phyloP scores from a whole-genome alignment of 2,329 filamentous ascomycete species.

The Chaetomiaceae sp. region DNA sequence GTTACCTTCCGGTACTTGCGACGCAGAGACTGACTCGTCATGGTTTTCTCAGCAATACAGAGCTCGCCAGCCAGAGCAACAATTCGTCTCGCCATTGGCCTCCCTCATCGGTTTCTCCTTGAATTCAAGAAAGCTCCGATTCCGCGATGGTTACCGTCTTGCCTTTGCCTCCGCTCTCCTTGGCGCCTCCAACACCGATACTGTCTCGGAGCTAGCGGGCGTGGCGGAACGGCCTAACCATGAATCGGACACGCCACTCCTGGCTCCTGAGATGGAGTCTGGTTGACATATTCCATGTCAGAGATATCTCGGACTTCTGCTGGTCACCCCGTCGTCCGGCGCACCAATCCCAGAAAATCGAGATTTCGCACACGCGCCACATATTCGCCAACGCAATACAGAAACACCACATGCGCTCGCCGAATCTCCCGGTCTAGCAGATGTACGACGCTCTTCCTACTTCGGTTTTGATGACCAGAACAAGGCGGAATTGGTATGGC shows the following conservation, averaged over 20 bases:
- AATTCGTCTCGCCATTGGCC: background rate
- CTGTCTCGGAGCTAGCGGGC: background rate
- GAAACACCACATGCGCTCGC: background rate
- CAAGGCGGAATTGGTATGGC: no score
- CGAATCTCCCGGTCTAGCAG: background rate
- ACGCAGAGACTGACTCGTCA: constrained; percentile 10
- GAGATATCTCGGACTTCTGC: background rate
- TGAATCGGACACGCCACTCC: background rate
- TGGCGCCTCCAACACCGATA: background rate
- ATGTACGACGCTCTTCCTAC: background rate
- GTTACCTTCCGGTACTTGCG: constrained; percentile 13
- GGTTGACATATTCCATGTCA: background rate
- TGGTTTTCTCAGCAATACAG: constrained; percentile 6
- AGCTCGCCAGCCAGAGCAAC: background rate
- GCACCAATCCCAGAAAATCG: background rate
- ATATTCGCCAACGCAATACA: no score
- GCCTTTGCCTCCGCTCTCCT: background rate
- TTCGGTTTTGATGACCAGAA: no score
- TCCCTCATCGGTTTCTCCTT: no score
- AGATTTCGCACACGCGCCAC: background rate
- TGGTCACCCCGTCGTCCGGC: background rate
- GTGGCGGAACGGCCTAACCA: background rate
- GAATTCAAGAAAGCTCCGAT: background rate
- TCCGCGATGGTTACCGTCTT: background rate
- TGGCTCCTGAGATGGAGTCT: background rate